Conservation (phyloP, 441 rosid species). For the Populus trichocarpa region DNA sequence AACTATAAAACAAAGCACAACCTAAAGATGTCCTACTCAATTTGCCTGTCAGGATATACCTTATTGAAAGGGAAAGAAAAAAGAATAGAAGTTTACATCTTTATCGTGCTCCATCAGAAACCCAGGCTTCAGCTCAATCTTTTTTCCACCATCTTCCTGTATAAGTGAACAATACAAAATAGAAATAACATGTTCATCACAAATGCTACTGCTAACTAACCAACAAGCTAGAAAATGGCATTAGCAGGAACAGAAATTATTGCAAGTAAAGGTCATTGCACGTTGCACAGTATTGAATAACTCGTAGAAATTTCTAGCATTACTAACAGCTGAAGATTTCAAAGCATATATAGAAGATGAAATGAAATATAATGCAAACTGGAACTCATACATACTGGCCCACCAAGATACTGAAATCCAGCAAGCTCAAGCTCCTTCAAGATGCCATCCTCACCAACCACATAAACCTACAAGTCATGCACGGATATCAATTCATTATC, state of each 20-base stretch:
- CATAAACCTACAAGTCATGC: conserved; percentile 59
- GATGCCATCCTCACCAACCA: conserved; percentile 96
- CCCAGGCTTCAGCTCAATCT: conserved; percentile 64
- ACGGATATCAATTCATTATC: conserved; percentile 18
- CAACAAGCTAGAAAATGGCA: neutral
- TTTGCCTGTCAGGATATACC: neutral
- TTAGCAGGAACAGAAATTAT: neutral
- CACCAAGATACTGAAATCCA: conserved; percentile 90
- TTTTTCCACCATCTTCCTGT: conserved; percentile 80
- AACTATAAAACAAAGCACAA: neutral
- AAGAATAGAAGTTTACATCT: conserved; percentile 41
- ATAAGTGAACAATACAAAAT: conserved; percentile 5
- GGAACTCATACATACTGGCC: conserved; percentile 67
- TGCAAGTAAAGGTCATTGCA: neutral
- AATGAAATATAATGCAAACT: neutral
- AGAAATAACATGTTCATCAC: neutral
- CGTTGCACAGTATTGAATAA: neutral
- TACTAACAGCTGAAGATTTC: neutral
- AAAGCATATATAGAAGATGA: neutral
- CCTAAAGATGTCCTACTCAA: neutral
- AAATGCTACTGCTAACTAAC: neutral
- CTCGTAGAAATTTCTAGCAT: neutral
- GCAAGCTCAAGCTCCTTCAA: conserved; percentile 98
- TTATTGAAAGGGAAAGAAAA: conserved; percentile 2
- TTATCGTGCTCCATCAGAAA: conserved; percentile 72